Conservation (phyloP, 202 grass and related monocot genomes). For the Schoenoplectus triqueter region DNA sequence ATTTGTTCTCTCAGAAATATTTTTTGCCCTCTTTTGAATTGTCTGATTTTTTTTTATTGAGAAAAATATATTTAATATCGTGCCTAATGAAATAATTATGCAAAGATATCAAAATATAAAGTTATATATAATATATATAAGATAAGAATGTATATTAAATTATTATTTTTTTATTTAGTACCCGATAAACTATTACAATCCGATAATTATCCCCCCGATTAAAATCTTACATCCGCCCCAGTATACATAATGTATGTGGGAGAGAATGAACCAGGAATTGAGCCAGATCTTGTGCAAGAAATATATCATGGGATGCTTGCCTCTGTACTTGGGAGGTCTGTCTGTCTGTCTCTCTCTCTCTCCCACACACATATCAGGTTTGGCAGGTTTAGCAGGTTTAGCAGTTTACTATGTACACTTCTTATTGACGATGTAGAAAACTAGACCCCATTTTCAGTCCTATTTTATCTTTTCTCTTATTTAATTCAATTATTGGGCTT, state of each 20-base stretch:
- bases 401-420: neutral
- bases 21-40: too few relatives aligned
- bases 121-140: too few relatives aligned
- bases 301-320: conserved; percentile 78
- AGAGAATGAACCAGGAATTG: conserved; percentile 48
- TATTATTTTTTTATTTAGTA: too few relatives aligned
- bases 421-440: neutral
- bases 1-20: too few relatives aligned
- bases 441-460: neutral
- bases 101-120: too few relatives aligned
- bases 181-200: too few relatives aligned
- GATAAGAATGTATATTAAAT: too few relatives aligned
- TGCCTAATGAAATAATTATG: too few relatives aligned
- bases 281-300: conserved; percentile 54
- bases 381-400: neutral
- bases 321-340: conserved; percentile 74
- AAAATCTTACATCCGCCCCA: too few relatives aligned
- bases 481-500: neutral
- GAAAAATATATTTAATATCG: too few relatives aligned
- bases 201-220: too few relatives aligned
- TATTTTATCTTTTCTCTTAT: neutral
- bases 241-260: conserved; percentile 92
- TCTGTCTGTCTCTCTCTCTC: neutral
- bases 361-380: neutral
- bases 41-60: too few relatives aligned